These are phyloP conservation scores for Verticillium isaacii DNA, from an alignment of 2,329 filamentous ascomycete genomes.

Conservation along the genomic window DNA sequence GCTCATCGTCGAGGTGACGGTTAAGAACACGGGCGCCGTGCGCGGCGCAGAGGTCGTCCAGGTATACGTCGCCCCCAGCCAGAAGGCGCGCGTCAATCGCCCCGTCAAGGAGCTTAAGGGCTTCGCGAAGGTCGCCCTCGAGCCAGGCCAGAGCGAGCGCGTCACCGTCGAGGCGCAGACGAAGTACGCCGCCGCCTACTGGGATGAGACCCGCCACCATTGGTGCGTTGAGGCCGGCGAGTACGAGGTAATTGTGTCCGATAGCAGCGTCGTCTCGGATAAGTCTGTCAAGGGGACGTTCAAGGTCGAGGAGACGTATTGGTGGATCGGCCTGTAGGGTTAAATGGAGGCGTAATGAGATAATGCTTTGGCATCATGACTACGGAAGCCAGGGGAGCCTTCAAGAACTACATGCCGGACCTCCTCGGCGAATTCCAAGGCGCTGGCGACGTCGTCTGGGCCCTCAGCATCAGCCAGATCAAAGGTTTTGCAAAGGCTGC, in stretches of 20 bases:
- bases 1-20: constrained; percentile 40
- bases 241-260: constrained; percentile 58
- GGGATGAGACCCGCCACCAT: constrained; percentile 60
- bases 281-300: constrained; percentile 48
- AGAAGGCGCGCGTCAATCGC: constrained; percentile 46
- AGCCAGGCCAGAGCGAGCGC: constrained; percentile 51
- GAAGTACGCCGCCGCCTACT: constrained; percentile 65
- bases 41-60: constrained; percentile 52
- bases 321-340: constrained; percentile 59
- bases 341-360: no score
- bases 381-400: no score
- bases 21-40: constrained; percentile 57
- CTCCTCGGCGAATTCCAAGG: no score
- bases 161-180: constrained; percentile 53
- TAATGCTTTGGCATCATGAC: no score
- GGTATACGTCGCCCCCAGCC: constrained; percentile 49
- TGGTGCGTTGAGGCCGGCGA: constrained; percentile 64
- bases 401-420: no score
- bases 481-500: no score
- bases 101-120: constrained; percentile 61
- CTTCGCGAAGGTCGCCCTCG: constrained; percentile 59
- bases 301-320: constrained; percentile 56
- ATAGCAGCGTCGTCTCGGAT: constrained; percentile 46
- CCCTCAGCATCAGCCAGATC: no score
- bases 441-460: no score